These are phyloP conservation scores for Antitrichia curtipendula DNA, from an alignment of 225 moss, liverwort and hornwort genomes.

Conservation along the genomic window DNA sequence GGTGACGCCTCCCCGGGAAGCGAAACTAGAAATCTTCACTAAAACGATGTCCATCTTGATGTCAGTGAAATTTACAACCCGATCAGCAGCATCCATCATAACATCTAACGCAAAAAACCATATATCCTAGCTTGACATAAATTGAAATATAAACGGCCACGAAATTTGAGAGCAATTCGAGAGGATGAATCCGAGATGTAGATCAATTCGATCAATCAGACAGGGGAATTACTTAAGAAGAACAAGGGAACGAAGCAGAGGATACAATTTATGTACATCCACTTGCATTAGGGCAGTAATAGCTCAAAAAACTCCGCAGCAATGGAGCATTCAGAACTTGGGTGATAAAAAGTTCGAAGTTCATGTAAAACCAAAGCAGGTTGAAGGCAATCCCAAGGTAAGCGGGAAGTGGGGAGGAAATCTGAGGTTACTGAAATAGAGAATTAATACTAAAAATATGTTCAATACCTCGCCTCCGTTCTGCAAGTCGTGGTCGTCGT, in stretches of 20 bases:
- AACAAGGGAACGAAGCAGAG: not conserved
- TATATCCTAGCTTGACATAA: not conserved
- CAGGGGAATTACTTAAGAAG: not conserved
- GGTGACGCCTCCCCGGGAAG: not conserved
- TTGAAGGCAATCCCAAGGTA: not conserved
- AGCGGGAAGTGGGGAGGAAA: not conserved
- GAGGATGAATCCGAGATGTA: not conserved
- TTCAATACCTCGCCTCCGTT: constrained; percentile 10
- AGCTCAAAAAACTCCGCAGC: not conserved
- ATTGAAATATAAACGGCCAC: not conserved
- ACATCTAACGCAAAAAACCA: not conserved
- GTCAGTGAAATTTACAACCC: not conserved
- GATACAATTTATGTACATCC: not conserved
- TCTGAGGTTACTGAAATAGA: not conserved
- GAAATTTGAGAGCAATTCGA: not conserved
- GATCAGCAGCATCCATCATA: not conserved
- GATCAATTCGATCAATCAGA: not conserved
- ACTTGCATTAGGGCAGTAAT: not conserved
- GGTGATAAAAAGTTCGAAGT: not conserved
- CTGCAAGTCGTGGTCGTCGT: not conserved
- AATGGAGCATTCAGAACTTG: not conserved
- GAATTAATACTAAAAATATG: not conserved
- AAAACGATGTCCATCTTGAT: not conserved
- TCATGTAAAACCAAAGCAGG: not conserved
- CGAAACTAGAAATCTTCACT: not conserved